These are phyloP conservation scores for Nymphaea colorata DNA, from an alignment of 164 flowering plant species.

Conservation along the genomic window DNA sequence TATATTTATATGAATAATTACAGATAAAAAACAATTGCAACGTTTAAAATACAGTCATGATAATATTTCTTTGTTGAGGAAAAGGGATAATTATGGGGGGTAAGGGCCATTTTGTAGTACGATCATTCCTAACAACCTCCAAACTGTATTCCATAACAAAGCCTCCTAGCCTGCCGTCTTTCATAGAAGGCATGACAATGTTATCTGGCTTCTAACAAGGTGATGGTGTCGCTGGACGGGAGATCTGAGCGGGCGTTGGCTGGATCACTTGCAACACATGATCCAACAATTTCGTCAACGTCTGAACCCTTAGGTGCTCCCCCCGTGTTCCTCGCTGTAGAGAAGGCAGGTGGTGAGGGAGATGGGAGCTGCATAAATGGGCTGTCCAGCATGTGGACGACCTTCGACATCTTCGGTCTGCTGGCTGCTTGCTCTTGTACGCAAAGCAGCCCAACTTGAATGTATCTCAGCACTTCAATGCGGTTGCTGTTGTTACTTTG, in stretches of 20 bases:
- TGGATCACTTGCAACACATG: background rate
- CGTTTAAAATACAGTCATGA: too few species aligned
- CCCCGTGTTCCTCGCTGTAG: background rate
- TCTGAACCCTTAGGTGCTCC: too few species aligned
- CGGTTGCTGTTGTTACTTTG: background rate
- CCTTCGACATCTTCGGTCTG: constrained; percentile 19
- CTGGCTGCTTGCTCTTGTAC: constrained; percentile 14
- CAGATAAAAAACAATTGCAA: too few species aligned
- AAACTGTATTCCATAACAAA: background rate
- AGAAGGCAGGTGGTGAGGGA: constrained; percentile 13
- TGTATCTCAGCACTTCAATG: constrained; percentile 16
- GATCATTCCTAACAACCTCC: background rate
- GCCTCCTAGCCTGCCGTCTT: background rate
- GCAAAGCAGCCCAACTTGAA: constrained; percentile 23
- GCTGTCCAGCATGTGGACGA: constrained; percentile 14
- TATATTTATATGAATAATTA: too few species aligned
- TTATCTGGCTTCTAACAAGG: background rate
- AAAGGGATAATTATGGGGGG: too few species aligned
- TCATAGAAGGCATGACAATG: background rate
- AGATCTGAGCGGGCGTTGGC: background rate
- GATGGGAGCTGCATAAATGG: constrained; percentile 7
- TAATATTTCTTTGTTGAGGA: too few species aligned
- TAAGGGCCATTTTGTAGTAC: too few species aligned
- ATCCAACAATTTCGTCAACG: background rate
- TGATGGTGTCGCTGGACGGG: background rate